A percentile compares a stretch with the other conserved stretches of the same genome.
phyloP scores from a whole-genome alignment of 139 green algal species.

The Ettlia oleoabundans region DNA sequence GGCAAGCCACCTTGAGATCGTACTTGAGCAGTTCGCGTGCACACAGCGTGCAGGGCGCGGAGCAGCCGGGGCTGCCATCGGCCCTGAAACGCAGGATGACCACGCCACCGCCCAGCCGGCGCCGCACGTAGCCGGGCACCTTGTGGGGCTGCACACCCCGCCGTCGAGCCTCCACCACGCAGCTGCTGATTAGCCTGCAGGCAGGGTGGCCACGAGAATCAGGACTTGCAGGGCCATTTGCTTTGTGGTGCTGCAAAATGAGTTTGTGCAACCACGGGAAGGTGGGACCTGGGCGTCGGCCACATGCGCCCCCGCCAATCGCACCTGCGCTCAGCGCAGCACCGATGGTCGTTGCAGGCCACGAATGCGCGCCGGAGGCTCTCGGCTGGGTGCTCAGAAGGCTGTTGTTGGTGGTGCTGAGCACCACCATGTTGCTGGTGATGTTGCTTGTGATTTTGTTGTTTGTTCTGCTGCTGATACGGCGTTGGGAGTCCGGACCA shows the following conservation, averaged over 20 bases:
- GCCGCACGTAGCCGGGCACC: conserved; percentile 63
- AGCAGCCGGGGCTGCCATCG: conserved; percentile 65
- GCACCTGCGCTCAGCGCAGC: conserved; percentile 30
- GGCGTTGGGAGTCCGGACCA: background rate
- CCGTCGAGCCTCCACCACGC: conserved; percentile 52
- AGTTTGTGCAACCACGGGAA: too few relatives aligned
- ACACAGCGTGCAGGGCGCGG: conserved; percentile 70
- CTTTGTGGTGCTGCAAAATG: too few relatives aligned
- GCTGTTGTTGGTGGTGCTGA: conserved; percentile 3
- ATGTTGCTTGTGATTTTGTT: conserved; percentile 1
- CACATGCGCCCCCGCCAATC: background rate
- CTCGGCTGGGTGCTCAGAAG: background rate
- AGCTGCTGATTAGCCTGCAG: conserved; percentile 58
- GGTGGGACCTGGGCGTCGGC: background rate
- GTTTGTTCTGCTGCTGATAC: background rate
- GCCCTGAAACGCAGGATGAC: conserved; percentile 56
- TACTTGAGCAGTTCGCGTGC: conserved; percentile 54
- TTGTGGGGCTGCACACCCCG: conserved; percentile 57
- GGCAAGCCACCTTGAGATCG: conserved; percentile 59
- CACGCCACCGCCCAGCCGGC: conserved; percentile 62
- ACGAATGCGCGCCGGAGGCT: background rate
- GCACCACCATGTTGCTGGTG: background rate
- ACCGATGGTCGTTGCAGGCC: conserved; percentile 20
- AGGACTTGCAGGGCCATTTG: background rate
- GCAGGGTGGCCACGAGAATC: background rate